These are phyloP conservation scores for Fagopyrum tataricum DNA, from an alignment of 148 eudicot species.

Conservation along the genomic window DNA sequence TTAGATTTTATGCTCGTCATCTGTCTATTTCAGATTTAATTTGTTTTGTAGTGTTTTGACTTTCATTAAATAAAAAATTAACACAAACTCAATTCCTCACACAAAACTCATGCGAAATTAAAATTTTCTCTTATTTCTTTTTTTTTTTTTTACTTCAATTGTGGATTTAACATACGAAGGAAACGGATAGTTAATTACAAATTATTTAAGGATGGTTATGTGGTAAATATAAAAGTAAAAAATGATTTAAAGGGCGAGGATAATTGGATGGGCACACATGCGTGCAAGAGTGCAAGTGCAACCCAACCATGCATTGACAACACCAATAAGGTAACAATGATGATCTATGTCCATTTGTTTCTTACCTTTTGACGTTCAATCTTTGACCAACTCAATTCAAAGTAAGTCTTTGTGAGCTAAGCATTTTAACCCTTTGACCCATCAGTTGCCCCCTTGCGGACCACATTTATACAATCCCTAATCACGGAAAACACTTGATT, in stretches of 20 bases:
- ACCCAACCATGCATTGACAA: background rate
- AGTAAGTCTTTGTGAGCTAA: background rate
- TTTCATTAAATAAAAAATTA: no score
- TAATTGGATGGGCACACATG: background rate
- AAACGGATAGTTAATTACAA: no score
- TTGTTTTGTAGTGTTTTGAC: no score
- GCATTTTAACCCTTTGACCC: background rate
- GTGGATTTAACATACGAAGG: no score
- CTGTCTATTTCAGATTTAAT: no score
- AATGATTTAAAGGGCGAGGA: no score
- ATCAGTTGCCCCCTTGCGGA: background rate
- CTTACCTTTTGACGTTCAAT: background rate
- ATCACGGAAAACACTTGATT: background rate
- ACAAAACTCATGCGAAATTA: no score
- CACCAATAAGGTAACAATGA: background rate
- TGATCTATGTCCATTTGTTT: background rate
- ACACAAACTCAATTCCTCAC: no score
- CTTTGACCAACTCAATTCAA: background rate
- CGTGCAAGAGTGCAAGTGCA: background rate
- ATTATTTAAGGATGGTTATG: background rate
- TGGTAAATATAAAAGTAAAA: no score
- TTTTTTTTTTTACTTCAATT: no score
- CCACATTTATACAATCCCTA: background rate
- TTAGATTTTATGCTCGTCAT: no score
- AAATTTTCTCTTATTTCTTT: no score